Evolutionary conservation across 345 rosid species (phyloP).

Genomic region (Moricandia arvensis): DNA sequence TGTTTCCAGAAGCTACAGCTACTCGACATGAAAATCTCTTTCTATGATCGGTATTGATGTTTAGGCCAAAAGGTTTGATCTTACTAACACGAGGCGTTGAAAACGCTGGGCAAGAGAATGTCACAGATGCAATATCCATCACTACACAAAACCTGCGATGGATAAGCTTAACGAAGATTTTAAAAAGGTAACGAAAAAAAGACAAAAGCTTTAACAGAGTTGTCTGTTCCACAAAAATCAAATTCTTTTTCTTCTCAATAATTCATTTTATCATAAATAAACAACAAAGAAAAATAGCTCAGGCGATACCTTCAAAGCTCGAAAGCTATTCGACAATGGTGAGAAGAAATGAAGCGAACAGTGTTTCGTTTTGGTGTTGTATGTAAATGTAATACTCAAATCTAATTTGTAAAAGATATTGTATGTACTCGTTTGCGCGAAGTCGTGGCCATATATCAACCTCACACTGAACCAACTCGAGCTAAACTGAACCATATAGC

Average conservation of each 20-base stretch:
- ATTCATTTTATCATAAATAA: too few relatives aligned
- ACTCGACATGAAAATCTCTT: conserved; percentile 44
- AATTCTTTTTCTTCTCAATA: neutral
- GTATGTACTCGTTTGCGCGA: neutral
- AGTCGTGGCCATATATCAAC: conserved; percentile 19
- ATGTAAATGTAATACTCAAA: too few relatives aligned
- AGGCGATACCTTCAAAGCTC: conserved; percentile 15
- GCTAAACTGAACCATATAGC: neutral
- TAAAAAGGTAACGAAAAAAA: too few relatives aligned
- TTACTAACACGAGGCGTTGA: conserved; percentile 29
- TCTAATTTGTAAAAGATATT: too few relatives aligned
- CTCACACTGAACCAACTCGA: neutral
- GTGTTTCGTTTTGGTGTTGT: neutral
- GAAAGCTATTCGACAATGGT: neutral
- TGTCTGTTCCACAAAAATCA: neutral
- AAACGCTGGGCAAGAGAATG: conserved; percentile 37
- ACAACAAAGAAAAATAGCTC: neutral
- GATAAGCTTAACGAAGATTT: too few relatives aligned
- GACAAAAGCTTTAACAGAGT: neutral
- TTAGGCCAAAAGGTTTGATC: conserved; percentile 29
- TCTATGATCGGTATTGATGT: conserved; percentile 15
- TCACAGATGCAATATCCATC: conserved; percentile 47
- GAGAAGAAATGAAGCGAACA: neutral
- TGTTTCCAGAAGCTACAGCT: conserved; percentile 44
- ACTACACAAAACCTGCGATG: conserved; percentile 8